phyloP scores from a whole-genome alignment of 2,329 filamentous ascomycete genomes.

The Fonsecaea pedrosoi region DNA sequence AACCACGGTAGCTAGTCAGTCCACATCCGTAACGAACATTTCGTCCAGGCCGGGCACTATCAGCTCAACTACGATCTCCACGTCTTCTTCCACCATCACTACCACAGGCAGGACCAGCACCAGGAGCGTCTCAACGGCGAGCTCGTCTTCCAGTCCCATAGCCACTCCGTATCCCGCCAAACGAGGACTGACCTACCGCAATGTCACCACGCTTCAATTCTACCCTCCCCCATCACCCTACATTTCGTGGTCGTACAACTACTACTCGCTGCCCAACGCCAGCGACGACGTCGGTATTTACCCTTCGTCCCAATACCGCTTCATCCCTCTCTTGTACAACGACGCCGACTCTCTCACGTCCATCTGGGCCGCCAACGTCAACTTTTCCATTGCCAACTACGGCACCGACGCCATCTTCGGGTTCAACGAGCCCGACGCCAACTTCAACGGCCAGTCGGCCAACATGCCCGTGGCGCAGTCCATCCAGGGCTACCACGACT shows the following conservation, averaged over 20 bases:
- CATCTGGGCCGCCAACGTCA: conserved; percentile 51
- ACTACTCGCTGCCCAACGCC: conserved; percentile 45
- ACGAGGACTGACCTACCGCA: conserved; percentile 51
- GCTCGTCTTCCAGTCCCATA: conserved; percentile 9
- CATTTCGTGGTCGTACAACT: conserved; percentile 55
- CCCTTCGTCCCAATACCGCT: conserved; percentile 46
- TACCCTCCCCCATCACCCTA: conserved; percentile 30
- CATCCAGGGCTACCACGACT: conserved; percentile 45
- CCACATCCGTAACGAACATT: not conserved
- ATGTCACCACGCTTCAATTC: conserved; percentile 39
- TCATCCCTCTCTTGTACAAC: conserved; percentile 65
- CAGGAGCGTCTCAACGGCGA: conserved; percentile 1
- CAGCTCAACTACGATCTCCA: not conserved
- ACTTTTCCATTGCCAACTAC: conserved; percentile 44
- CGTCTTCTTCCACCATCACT: not conserved
- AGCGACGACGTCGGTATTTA: conserved; percentile 48
- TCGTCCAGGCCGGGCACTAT: not conserved
- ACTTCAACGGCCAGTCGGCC: conserved; percentile 45
- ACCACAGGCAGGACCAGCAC: not conserved
- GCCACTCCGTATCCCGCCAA: conserved; percentile 36
- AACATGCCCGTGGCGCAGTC: conserved; percentile 48
- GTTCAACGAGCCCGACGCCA: conserved; percentile 56
- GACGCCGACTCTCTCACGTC: conserved; percentile 47
- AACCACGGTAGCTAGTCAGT: not conserved
- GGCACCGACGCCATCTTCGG: conserved; percentile 50